phyloP scores from a whole-genome alignment of 2,329 filamentous ascomycete genomes.

The Colletotrichum sp. region DNA sequence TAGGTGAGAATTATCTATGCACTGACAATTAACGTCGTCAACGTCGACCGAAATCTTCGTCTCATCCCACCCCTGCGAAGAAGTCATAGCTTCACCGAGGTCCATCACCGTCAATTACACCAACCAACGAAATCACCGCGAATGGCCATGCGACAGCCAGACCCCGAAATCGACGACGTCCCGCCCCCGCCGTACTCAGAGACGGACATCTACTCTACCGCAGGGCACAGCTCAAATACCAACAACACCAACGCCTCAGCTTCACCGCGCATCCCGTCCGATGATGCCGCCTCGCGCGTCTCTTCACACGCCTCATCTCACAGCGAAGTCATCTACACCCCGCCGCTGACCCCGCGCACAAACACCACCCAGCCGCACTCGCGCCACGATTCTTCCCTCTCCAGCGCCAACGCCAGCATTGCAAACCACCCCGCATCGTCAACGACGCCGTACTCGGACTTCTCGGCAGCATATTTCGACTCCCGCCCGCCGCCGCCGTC shows the following conservation, averaged over 20 bases:
- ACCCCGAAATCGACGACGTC: conserved; percentile 35
- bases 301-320: conserved; percentile 40
- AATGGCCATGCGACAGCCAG: conserved; percentile 12
- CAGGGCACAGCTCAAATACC: conserved; percentile 29
- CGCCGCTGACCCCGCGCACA: conserved; percentile 52
- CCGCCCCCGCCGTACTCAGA: conserved; percentile 64
- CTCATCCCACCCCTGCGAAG: neutral
- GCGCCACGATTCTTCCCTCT: neutral
- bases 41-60: neutral
- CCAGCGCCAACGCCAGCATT: neutral
- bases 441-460: conserved; percentile 23
- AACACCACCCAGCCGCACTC: neutral
- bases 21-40: conserved; percentile 17
- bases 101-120: neutral
- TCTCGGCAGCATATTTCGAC: conserved; percentile 52
- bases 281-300: conserved; percentile 40
- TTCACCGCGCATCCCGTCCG: conserved; percentile 29
- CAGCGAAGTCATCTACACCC: conserved; percentile 55
- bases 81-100: neutral
- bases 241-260: neutral
- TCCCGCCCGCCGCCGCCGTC: conserved; percentile 41
- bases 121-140: neutral
- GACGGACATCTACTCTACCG: conserved; percentile 58
- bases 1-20: neutral
- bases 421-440: conserved; percentile 2